Conservation (phyloP, 805 yeast genomes). For the Ascoidea tarda region DNA sequence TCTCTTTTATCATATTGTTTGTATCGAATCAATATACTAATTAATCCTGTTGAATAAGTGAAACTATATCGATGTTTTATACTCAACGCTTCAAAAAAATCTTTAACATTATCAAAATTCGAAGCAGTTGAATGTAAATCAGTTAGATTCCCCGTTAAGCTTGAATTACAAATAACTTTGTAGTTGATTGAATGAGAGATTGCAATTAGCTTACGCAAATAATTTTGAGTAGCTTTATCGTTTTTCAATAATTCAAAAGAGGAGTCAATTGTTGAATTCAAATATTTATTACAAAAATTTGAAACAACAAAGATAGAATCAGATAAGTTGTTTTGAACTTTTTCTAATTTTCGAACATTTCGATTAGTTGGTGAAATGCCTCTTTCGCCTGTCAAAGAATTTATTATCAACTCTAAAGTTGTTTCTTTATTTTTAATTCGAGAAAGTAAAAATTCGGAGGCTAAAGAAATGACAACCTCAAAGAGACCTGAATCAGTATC, state of each 20-base stretch:
- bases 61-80: neutral
- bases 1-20: too few species aligned
- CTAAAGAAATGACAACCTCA: neutral
- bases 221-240: too few species aligned
- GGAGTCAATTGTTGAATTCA: too few species aligned
- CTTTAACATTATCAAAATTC: too few species aligned
- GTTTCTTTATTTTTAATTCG: neutral
- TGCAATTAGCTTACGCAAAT: neutral
- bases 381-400: too few species aligned
- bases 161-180: neutral
- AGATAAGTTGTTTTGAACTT: neutral
- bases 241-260: too few species aligned
- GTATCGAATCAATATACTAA: neutral
- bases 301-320: neutral
- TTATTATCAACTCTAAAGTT: neutral
- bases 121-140: neutral
- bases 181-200: neutral
- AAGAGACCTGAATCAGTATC: neutral
- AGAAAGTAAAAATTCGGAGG: neutral
- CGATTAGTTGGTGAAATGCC: too few species aligned
- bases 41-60: neutral
- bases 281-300: too few species aligned
- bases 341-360: too few species aligned
- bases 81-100: neutral
- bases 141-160: neutral